A percentile compares a stretch with the other conserved stretches of the same genome.
Conservation (phyloP, 1,139 yeast genomes). For the Zygoascus sp. region DNA sequence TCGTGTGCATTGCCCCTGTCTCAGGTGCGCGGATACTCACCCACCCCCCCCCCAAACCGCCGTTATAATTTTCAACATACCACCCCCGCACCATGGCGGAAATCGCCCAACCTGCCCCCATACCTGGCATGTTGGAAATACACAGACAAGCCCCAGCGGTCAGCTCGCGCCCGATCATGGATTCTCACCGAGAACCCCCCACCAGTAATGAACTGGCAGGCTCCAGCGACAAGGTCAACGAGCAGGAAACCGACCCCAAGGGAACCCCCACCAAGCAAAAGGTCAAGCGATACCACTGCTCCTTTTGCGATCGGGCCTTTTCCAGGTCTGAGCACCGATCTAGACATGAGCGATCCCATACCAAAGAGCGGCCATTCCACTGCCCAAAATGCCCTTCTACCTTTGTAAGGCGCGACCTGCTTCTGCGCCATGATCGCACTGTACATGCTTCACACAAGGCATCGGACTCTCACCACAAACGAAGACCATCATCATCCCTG, state of each 20-base stretch:
- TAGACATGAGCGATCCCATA: constrained; percentile 79
- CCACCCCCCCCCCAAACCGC: not conserved
- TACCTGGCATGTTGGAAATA: not conserved
- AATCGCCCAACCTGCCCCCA: not conserved
- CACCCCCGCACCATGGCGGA: not conserved
- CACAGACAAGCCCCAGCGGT: not conserved
- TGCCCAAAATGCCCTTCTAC: constrained; percentile 67
- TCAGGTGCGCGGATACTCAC: too few relatives aligned
- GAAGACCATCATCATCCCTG: constrained; percentile 7
- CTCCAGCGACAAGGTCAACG: not conserved
- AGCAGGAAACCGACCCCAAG: not conserved
- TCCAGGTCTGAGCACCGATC: constrained; percentile 78
- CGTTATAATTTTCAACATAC: too few relatives aligned
- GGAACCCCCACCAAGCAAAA: not conserved
- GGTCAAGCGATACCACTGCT: constrained; percentile 58
- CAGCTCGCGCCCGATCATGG: too few relatives aligned
- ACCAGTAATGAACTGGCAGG: not conserved
- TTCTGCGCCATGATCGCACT: constrained; percentile 73
- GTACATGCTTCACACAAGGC: constrained; percentile 48
- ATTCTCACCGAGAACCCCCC: not conserved
- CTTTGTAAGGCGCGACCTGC: constrained; percentile 70
- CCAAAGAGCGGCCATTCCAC: constrained; percentile 77
- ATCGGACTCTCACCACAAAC: constrained; percentile 7
- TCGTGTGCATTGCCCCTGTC: too few relatives aligned
- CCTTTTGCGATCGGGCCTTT: constrained; percentile 76